Base-by-base conservation (phyloP, 768 basidiomycete species). In the Leccinum fibrillosum region DNA sequence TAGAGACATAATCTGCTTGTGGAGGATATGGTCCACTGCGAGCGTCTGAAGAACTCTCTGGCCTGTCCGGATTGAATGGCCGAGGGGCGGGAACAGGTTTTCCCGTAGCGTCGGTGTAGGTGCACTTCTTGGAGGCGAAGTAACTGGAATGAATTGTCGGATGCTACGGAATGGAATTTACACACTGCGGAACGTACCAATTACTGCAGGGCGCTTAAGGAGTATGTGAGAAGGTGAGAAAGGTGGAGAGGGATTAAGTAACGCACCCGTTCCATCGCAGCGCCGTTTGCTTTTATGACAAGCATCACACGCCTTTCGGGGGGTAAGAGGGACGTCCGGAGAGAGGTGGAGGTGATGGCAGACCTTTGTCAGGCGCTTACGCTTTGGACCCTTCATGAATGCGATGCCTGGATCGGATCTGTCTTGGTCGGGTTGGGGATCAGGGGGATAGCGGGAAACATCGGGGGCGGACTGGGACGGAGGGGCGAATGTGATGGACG, bases 201-300 rank as follows among this genome's bases (percentile, higher is more conserved):
- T 92, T 92, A 71, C 88, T 88, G 67, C 90, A 92, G 6, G 88
- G 89, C 10, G 86, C 87, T 89, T 72, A 50, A 65, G 60, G 53
- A 7, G 58, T 6, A 50, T 28, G 34, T 62, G 52, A 56, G 47
- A 35, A 19, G 54, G 39, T 52, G 49, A 15, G 23, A 35, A 55
- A 60, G 49, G 58, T 17, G 56, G 39, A 23, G 53, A 49, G 32
- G 23, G 42, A 49, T 19, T 28, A 51, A 54, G 49, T 56, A 52
- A 77, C 84, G 58, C 60, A 87, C 88, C 85, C 60, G 87, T 89
- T 32, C 89, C 89, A 73, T 91, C 89, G 73, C 90, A 92, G 50
- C 90, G 83, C 25, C 90, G 83, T 69, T 92, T 92, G 74, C 85
- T 86, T 72, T 88, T 90, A 69, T 92, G 91, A 70, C 90, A 92